Evolutionary conservation across 306 rosid genomes (phyloP), one percentile per base, ranked within the genome.

Genomic region (Psophocarpus tetragonolobus): DNA sequence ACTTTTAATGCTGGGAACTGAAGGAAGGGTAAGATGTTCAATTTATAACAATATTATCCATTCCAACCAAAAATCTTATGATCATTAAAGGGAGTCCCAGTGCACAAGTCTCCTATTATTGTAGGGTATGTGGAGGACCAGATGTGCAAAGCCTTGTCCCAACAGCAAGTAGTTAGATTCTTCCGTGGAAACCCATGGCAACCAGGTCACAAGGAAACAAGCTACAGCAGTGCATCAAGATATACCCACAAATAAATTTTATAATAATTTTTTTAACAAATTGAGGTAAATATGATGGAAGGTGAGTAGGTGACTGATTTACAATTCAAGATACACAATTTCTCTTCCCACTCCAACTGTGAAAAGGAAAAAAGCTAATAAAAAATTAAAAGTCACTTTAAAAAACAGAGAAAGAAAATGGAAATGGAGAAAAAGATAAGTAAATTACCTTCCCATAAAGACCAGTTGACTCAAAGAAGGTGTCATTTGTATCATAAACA

Each of bases 391-490:
- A 54, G 23, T 13, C 42, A 11, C 14, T 30, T 1, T 45, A 26
- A 47, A 20, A 33, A 64, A 33, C 44, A 35, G 17, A 9, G 36
- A 7, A 58, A 29, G 5, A 23, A 42, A 48, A 18, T 8, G 21
- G 12, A 18, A 63, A 66, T 23, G 18, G 12, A 4, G 20, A 42
- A 20, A 60, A 58, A 35, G 41, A 60, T 44, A n/a, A 32, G 44
- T 27, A 68, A 4, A 62, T 81, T 80, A 95, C 98, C 97, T 67
- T 42, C 57, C 88, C 91, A 65, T 87, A 54, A 13, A 89, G 78
- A 24, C 98, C 98, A 64, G 98, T 91, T 58, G 98, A 95, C 88
- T 95, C 98, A 74, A 85, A 89, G 13, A 95, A 76, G 76, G 83
- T 89, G 75, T 85, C 91, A 83, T 92, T 88, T 79, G 82, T 92